Evolutionary conservation across 2,329 filamentous ascomycete species (phyloP).

Genomic region (Aspergillus persii): DNA sequence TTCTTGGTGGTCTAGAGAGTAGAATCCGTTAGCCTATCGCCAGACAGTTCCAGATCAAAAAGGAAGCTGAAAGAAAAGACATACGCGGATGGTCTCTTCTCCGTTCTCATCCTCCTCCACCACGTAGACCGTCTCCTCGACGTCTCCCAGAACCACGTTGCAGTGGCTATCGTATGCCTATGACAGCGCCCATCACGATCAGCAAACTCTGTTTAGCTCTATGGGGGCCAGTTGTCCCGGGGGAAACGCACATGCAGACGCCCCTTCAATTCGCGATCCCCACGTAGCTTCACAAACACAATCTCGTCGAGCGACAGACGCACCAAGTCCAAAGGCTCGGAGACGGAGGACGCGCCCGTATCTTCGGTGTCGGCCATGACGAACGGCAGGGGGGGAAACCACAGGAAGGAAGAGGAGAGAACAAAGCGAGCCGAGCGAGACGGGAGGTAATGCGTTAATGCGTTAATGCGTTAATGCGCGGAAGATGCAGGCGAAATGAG

Average conservation of each 20-base stretch:
- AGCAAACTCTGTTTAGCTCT: neutral
- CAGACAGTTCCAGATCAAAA: neutral
- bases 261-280: conserved; percentile 92
- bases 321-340: conserved; percentile 94
- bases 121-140: conserved; percentile 94
- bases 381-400: neutral
- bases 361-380: conserved; percentile 82
- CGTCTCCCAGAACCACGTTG: conserved; percentile 92
- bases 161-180: conserved; percentile 99
- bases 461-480: neutral
- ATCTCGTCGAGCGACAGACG: conserved; percentile 91
- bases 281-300: conserved; percentile 94
- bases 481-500: conserved; percentile 6
- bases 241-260: conserved; percentile 74
- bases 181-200: neutral
- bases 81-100: conserved; percentile 69
- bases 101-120: conserved; percentile 83
- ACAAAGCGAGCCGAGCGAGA: neutral
- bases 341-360: conserved; percentile 64
- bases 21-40: conserved; percentile 1
- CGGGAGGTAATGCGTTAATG: neutral
- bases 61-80: conserved; percentile 17
- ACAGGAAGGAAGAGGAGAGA: neutral
- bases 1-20: conserved; percentile 77
- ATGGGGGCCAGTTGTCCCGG: neutral